Base-by-base conservation (phyloP, 2,329 filamentous ascomycete genomes). In the Fusarium buxicola region DNA sequence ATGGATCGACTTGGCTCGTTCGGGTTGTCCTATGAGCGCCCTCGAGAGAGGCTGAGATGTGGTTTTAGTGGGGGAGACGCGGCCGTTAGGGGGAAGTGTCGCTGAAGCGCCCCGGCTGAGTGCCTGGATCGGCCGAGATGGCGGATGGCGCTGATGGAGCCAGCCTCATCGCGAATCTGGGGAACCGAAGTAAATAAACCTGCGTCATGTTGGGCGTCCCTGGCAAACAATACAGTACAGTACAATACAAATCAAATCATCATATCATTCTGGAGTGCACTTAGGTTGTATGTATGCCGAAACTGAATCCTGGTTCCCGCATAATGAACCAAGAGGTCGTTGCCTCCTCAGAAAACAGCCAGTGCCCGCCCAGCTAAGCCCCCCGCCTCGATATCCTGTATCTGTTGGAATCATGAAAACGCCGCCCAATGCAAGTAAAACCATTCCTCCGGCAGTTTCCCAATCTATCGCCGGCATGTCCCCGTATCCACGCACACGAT, bases 391-490 rank as follows among this genome's bases (percentile, higher is more conserved):
- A 50, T 60, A 47, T 51, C 45, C 38, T 53, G 34, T 53, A 50
- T 38, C 32, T 43, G 21, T 50, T 49, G 28, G 28, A 59, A 49
- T 53, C 39, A 40, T 46, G 35, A 41, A 54, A 36, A 70, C 69
- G 69, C 68, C 69, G 52, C 61, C 69, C 69, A 68, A 71, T 71
- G 69, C 66, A 66, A 55, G 49, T 52, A 49, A 63, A 51, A 34
- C 40, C 24, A 53, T 53, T 58, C 39, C 40, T 39, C 60, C 52
- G 53, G 49, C 60, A 51, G 31, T 57, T 59, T 41, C 58, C 61
- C 58, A 69, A 53, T 69, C 55, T 64, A 40, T 59, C 52, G 50
- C 56, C 50, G 50, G 34, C 38, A 15, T 39, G 13, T 45, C 24
- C 12, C 12, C 28, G 24, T n/a, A 38, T 49, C 15, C 36, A 38